Conservation (phyloP, 768 basidiomycete genomes). For the Macrolepiota dolichaula region DNA sequence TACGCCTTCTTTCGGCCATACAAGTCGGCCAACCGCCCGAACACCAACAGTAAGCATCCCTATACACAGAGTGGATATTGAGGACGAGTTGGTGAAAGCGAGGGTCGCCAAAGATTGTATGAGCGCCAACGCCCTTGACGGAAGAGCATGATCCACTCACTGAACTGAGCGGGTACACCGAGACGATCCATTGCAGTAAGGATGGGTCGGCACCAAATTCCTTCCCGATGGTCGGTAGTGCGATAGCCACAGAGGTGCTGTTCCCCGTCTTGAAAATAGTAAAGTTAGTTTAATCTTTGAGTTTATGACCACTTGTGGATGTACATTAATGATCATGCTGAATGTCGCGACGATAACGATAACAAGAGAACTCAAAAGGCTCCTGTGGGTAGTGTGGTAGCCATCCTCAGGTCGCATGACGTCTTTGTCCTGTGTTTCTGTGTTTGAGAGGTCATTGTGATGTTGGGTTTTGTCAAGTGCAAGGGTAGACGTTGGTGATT, state of each 20-base stretch:
- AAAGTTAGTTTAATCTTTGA: background rate
- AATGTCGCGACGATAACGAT: slow-evolving; percentile 34
- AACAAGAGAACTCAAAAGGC: slow-evolving; percentile 10
- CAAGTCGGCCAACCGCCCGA: slow-evolving; percentile 75
- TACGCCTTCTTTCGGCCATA: slow-evolving; percentile 74
- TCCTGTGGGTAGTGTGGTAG: background rate
- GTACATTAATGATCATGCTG: slow-evolving; percentile 35
- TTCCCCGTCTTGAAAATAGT: slow-evolving; percentile 31
- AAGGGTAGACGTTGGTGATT: background rate
- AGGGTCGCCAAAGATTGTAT: background rate
- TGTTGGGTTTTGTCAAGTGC: background rate
- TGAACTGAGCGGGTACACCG: slow-evolving; percentile 66
- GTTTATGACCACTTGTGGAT: background rate
- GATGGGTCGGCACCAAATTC: slow-evolving; percentile 47
- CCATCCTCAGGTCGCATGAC: background rate
- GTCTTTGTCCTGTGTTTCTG: background rate
- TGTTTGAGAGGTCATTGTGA: background rate
- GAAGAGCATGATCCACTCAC: slow-evolving; percentile 27
- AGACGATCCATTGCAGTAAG: slow-evolving; percentile 62
- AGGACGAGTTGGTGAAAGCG: background rate
- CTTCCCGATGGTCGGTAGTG: slow-evolving; percentile 48
- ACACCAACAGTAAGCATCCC: slow-evolving; percentile 77
- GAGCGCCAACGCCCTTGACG: background rate
- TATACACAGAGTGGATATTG: slow-evolving; percentile 28
- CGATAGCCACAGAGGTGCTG: slow-evolving; percentile 45